phyloP scores from a whole-genome alignment of 1,284 basidiomycete genomes.

The Meira miltonrushii region DNA sequence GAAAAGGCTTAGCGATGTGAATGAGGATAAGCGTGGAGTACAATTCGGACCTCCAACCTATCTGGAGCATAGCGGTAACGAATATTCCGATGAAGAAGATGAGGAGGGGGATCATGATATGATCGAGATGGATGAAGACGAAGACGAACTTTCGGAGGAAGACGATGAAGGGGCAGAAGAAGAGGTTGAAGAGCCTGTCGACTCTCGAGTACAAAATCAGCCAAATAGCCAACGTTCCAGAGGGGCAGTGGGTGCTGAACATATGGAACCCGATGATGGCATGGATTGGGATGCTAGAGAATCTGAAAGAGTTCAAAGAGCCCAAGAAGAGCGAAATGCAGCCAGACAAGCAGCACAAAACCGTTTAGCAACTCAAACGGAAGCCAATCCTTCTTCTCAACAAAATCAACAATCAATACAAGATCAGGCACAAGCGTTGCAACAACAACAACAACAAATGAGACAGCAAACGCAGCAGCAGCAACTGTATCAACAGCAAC shows the following conservation, averaged over 20 bases:
- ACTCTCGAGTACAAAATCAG: neutral
- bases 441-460: constrained; percentile 47
- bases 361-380: neutral
- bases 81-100: constrained; percentile 39
- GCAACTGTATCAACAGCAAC: constrained; percentile 16
- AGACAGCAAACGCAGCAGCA: constrained; percentile 51
- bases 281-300: constrained; percentile 57
- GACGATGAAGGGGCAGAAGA: constrained; percentile 28
- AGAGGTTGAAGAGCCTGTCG: constrained; percentile 13
- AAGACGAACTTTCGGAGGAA: constrained; percentile 21
- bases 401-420: neutral
- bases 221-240: neutral
- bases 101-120: constrained; percentile 31
- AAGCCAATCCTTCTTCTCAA: neutral
- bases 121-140: constrained; percentile 18
- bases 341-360: constrained; percentile 1
- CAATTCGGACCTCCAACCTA: constrained; percentile 46
- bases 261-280: constrained; percentile 58
- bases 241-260: constrained; percentile 17
- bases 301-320: constrained; percentile 51
- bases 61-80: constrained; percentile 49
- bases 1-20: constrained; percentile 19
- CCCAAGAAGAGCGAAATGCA: constrained; percentile 23
- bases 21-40: constrained; percentile 39
- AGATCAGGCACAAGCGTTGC: neutral